These are phyloP conservation scores for Thelonectria discophora DNA, from an alignment of 2,329 filamentous ascomycete species.

Conservation along the genomic window DNA sequence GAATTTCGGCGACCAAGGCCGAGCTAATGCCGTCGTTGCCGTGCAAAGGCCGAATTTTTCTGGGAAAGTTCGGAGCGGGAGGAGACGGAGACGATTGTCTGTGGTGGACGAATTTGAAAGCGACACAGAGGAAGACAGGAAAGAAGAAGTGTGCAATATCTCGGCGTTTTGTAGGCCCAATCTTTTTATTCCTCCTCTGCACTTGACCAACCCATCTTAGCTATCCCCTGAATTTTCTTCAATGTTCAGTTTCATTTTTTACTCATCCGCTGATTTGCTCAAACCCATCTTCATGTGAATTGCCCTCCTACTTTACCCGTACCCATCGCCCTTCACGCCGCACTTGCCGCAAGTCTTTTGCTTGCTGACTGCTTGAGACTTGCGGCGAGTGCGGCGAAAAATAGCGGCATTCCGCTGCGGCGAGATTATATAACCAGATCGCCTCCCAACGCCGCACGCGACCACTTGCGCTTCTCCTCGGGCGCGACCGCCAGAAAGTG, in stretches of 20 bases:
- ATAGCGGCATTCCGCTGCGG: constrained; percentile 13
- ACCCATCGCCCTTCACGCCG: constrained; percentile 17
- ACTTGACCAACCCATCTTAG: neutral
- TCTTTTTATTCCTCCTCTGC: constrained; percentile 6
- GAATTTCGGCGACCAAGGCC: constrained; percentile 38
- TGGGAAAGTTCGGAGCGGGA: constrained; percentile 3
- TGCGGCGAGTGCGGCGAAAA: constrained; percentile 13
- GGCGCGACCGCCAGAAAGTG: constrained; percentile 7
- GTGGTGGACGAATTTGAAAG: neutral
- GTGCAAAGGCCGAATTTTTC: constrained; percentile 29
- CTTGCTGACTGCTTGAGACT: neutral
- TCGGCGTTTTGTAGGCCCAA: constrained; percentile 1
- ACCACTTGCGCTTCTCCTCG: neutral
- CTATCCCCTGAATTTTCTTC: neutral
- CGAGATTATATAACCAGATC: constrained; percentile 14
- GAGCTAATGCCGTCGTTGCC: constrained; percentile 43
- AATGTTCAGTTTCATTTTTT: neutral
- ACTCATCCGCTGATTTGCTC: constrained; percentile 9
- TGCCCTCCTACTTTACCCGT: constrained; percentile 23
- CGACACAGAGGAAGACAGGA: neutral
- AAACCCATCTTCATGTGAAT: neutral
- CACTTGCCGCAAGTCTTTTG: constrained; percentile 22
- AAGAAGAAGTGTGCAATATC: neutral
- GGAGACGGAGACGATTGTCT: neutral
- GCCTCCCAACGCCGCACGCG: constrained; percentile 4